These are phyloP conservation scores for Mycosarcoma maydis DNA, from an alignment of 1,284 basidiomycete species.

Conservation along the genomic window DNA sequence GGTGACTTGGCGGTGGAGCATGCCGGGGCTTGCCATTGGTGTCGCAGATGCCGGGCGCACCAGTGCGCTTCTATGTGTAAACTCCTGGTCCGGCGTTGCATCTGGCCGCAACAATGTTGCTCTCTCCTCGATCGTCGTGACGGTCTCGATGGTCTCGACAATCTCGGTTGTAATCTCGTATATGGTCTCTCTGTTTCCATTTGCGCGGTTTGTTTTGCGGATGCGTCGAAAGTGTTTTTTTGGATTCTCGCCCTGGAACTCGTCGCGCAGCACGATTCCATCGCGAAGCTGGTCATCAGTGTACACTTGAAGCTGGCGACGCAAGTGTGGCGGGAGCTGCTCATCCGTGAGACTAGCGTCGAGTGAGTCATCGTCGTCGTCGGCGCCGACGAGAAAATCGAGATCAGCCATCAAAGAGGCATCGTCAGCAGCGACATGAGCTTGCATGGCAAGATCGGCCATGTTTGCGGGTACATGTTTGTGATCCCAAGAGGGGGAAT, in stretches of 20 bases:
- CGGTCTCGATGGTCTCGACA: slow-evolving; percentile 62
- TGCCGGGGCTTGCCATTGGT: not conserved
- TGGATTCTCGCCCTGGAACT: slow-evolving; percentile 5
- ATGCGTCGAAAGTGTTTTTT: slow-evolving; percentile 39
- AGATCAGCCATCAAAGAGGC: slow-evolving; percentile 47
- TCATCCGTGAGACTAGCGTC: slow-evolving; percentile 39
- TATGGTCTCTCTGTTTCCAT: slow-evolving; percentile 57
- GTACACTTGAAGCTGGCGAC: slow-evolving; percentile 15
- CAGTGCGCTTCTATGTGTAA: not conserved
- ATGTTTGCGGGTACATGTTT: not conserved
- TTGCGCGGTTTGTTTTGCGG: slow-evolving; percentile 42
- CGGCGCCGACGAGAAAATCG: slow-evolving; percentile 49
- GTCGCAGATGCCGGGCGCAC: not conserved
- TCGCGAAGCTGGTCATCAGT: slow-evolving; percentile 40
- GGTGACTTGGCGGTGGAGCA: slow-evolving; percentile 37
- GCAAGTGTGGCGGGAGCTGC: slow-evolving; percentile 47
- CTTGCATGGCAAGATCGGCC: not conserved
- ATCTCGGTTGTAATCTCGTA: slow-evolving; percentile 69
- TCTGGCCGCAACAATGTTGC: not conserved
- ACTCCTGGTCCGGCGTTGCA: not conserved
- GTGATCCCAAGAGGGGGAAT: slow-evolving; percentile 1
- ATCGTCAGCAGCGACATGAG: slow-evolving; percentile 11
- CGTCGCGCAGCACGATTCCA: slow-evolving; percentile 35
- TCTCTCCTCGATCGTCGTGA: slow-evolving; percentile 53
- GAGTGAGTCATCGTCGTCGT: slow-evolving; percentile 54